Base-by-base conservation (phyloP, 495 filamentous ascomycete genomes). In the Neurospora africana region DNA sequence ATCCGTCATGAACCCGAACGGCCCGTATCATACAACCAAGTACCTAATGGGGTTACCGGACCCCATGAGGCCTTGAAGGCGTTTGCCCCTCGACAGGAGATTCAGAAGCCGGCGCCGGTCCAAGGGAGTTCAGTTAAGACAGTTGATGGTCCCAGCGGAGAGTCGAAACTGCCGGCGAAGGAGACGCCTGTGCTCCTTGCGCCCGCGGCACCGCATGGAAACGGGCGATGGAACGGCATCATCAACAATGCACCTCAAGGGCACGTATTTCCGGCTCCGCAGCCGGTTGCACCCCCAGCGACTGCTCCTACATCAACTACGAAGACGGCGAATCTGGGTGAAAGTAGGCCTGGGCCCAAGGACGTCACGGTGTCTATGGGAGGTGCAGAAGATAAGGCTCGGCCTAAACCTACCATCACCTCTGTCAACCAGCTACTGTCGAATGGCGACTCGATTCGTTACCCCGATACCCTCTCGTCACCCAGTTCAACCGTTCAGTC, bases 401-500 rank as follows among this genome's bases (percentile, higher is more conserved):
- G 65, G 23, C 17, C 37, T 13, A 76, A 77, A 33, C 67, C 70
- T 27, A 67, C 4, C 0, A 58, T 73, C 27, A 33, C 70, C 10
- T 47, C 36, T n/a, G 40, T 61, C 7, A 69, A 74, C 30, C 38
- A 68, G 15, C 75, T 43, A 39, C 35, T 73, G 3, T 71, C 75
- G 0, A 71, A 75, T 10, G 68, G 41, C 7, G 77, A 80, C 8
- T 10, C 70, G 33, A 61, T 74, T 9, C 77, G 77, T 30, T 76
- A 73, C n/a, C 71, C 78, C 40, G 81, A 86, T 76, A 70, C 79
- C 70, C 43, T 82, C 68, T 82, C 82, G 19, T 84, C 84, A 13
- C 82, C 86, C 21, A 79, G 78, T 1, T 84, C 86, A 9, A 86
- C 83, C 5, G 76, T 81, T 38, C 79, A 80, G 70, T 82, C 81